Evolutionary conservation across 768 basidiomycete genomes (phyloP), one percentile per base, ranked within the genome.

Genomic region (Pulveroboletus sp.): DNA sequence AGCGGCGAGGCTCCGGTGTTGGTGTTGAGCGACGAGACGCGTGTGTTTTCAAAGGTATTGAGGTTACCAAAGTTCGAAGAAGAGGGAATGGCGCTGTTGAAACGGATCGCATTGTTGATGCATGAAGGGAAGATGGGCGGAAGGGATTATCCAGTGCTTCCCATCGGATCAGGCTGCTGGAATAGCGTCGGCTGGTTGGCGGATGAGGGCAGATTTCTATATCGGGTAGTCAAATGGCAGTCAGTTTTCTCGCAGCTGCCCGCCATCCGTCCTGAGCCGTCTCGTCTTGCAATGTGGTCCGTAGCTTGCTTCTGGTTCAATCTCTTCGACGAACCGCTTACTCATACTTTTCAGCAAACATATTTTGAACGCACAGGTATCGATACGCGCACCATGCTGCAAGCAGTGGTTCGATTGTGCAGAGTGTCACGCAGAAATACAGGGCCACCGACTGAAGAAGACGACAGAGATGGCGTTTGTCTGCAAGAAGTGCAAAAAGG

Each of bases 381-480:
- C 94, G 33, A 90, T 99, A 58, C 86, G 95, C 26, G 92, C 95
- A 5, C 93, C 94, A 4, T 98, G 96, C 71, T 98, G 96, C 81
- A 89, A 90, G 68, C 86, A 85, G 60, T 99, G 95, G 94, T 98
- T 82, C 64, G 96, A 99, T 74, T 98, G 95, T 63, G 74, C 93
- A 3, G 86, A 97, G 72, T 99, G 96, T 66, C 95, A 99, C 64
- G 89, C 82, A 0, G 95, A 96, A 59, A 64, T 76, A 1, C 80
- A 91, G 64, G 81, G 80, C 46, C 95, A 99, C 60, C 60, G 55
- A 2, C 74, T 99, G 28, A 66, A 70, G 7, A 86, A 82, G 69
- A 89, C 89, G 49, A 75, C 76, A 37, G 96, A 99, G 72, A 90
- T 91, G 89, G 70, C 71, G 6, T 90, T 92, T 63, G 69, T 80